Conservation (phyloP, 306 rosid genomes). For the Rubus idaeus region DNA sequence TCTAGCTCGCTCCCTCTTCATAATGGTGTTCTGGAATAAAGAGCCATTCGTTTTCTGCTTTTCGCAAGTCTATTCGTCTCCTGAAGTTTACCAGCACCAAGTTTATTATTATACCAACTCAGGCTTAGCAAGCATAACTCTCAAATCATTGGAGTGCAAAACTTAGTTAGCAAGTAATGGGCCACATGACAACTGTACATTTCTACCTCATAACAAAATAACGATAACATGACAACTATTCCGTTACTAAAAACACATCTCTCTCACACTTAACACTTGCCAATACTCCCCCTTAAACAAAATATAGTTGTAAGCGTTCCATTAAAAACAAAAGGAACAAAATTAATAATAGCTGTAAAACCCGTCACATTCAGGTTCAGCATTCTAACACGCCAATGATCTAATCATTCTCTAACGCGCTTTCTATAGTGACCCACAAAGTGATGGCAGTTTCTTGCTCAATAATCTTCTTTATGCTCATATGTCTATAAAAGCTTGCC, state of each 20-base stretch:
- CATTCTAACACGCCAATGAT: background rate
- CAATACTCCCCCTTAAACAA: background rate
- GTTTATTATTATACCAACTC: background rate
- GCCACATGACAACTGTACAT: background rate
- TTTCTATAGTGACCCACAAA: conserved; percentile 4
- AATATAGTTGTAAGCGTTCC: background rate
- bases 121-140: background rate
- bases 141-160: background rate
- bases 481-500: conserved; percentile 12
- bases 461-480: background rate
- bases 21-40: no score
- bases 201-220: background rate
- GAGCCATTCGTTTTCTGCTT: no score
- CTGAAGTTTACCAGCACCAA: background rate
- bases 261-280: conserved; percentile 9
- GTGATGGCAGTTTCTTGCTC: conserved; percentile 18
- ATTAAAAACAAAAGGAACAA: background rate
- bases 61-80: no score
- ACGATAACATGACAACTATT: background rate
- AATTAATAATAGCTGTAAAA: conserved; percentile 1
- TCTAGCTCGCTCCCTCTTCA: no score
- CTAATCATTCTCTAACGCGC: conserved; percentile 19
- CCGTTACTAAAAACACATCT: background rate
- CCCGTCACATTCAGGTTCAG: conserved; percentile 11
- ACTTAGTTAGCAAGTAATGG: conserved; percentile 3